phyloP scores from a whole-genome alignment of 805 yeast genomes.

The Lipomyces orientalis region DNA sequence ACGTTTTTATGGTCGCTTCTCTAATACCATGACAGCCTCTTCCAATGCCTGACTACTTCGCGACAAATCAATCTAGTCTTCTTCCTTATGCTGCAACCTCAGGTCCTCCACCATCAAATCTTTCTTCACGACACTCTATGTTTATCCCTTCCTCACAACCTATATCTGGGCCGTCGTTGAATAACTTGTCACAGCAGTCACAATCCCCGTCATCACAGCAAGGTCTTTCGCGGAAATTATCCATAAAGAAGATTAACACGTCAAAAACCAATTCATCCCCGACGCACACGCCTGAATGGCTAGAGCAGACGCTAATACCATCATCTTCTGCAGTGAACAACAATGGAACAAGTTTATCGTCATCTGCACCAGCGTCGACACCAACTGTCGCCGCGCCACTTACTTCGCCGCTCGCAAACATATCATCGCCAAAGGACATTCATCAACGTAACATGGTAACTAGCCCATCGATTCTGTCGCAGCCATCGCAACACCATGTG shows the following conservation, averaged over 20 bases:
- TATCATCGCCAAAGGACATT: background rate
- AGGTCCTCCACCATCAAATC: slow-evolving; percentile 10
- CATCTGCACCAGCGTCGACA: background rate
- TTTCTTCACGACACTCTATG: slow-evolving; percentile 35
- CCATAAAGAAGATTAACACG: slow-evolving; percentile 20
- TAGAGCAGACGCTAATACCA: slow-evolving; percentile 21
- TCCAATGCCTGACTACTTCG: slow-evolving; percentile 41
- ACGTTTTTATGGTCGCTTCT: background rate
- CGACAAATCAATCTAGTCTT: slow-evolving; percentile 45
- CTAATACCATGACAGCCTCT: slow-evolving; percentile 17
- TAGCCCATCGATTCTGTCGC: background rate
- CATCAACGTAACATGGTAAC: background rate
- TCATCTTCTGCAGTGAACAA: background rate
- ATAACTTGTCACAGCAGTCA: background rate
- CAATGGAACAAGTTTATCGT: background rate
- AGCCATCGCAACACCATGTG: background rate
- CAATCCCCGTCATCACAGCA: background rate
- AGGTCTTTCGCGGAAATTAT: slow-evolving; percentile 17
- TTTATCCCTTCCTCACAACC: slow-evolving; percentile 32
- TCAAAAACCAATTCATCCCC: slow-evolving; percentile 19
- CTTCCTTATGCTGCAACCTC: slow-evolving; percentile 37
- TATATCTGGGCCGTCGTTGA: background rate
- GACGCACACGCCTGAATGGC: slow-evolving; percentile 37
- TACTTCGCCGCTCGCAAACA: background rate
- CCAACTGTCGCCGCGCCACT: slow-evolving; percentile 3